These are phyloP conservation scores for Cymbopogon citratus DNA, from an alignment of 176 grass and related monocot species.

Conservation along the genomic window DNA sequence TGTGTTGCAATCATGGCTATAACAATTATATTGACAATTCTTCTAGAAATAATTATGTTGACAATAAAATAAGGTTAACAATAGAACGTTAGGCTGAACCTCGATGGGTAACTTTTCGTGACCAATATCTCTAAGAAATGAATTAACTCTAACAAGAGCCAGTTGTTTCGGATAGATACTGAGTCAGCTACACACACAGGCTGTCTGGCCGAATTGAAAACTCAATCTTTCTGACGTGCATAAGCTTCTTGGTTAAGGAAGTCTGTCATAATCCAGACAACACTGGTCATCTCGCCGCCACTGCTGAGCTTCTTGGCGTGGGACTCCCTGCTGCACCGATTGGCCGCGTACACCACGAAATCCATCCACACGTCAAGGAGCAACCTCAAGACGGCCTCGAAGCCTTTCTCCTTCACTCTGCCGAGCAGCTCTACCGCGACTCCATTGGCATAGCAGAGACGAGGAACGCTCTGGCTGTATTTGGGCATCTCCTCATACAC, in stretches of 20 bases:
- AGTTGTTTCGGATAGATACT: too few relatives aligned
- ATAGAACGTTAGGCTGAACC: too few relatives aligned
- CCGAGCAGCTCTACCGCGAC: neutral
- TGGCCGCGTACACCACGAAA: neutral
- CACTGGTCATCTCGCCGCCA: neutral
- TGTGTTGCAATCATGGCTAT: too few relatives aligned
- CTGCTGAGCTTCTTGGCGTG: conserved; percentile 13
- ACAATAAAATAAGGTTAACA: too few relatives aligned
- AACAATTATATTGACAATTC: too few relatives aligned
- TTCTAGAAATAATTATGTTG: too few relatives aligned
- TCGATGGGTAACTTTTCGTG: too few relatives aligned
- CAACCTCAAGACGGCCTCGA: neutral
- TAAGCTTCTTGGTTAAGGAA: conserved; percentile 15
- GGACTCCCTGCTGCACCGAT: conserved; percentile 10
- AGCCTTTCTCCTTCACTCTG: neutral
- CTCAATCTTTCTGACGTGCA: neutral
- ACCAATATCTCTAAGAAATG: too few relatives aligned
- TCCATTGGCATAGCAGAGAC: neutral
- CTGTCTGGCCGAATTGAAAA: neutral
- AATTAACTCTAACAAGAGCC: too few relatives aligned
- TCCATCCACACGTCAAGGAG: neutral
- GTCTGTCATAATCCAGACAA: conserved; percentile 15
- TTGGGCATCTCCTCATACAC: neutral
- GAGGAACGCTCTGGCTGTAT: neutral
- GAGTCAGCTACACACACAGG: too few relatives aligned